A percentile compares a stretch with the other conserved stretches of the same genome.
These are phyloP conservation scores for Xerophyta viscosa DNA, from an alignment of 106 monocot genomes.

Conservation along the genomic window DNA sequence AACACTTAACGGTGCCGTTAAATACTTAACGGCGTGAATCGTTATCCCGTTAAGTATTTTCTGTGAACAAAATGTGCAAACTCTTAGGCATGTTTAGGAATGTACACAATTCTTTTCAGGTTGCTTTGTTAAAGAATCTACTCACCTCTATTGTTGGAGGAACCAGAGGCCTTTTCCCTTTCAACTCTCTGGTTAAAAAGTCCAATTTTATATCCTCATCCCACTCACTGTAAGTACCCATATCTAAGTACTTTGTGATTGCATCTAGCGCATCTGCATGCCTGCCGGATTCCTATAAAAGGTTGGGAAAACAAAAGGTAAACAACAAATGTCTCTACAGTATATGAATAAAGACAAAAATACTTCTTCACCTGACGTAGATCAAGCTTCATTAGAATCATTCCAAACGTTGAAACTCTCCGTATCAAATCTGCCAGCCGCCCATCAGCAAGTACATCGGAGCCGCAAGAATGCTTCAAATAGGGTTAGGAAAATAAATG, in stretches of 20 bases:
- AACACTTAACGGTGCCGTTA: too few relatives aligned
- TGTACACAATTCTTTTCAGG: too few relatives aligned
- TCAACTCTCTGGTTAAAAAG: constrained; percentile 76
- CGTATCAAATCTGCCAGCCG: constrained; percentile 80
- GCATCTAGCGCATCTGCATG: constrained; percentile 81
- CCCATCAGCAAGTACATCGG: constrained; percentile 80
- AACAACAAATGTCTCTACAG: not conserved
- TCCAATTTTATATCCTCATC: constrained; percentile 76
- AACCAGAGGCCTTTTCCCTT: constrained; percentile 83
- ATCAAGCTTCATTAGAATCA: constrained; percentile 90
- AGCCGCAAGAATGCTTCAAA: constrained; percentile 85
- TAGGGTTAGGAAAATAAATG: too few relatives aligned
- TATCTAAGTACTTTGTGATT: constrained; percentile 65
- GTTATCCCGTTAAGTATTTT: too few relatives aligned
- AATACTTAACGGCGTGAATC: too few relatives aligned
- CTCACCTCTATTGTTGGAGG: constrained; percentile 76
- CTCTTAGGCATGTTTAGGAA: too few relatives aligned
- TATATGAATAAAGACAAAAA: not conserved
- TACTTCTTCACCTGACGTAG: constrained; percentile 54
- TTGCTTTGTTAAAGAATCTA: not conserved
- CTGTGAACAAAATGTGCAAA: too few relatives aligned
- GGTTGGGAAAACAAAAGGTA: not conserved
- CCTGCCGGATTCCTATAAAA: constrained; percentile 48
- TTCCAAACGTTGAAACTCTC: constrained; percentile 78
- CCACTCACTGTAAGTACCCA: constrained; percentile 88